Evolutionary conservation across 2,329 filamentous ascomycete species (phyloP), one percentile per base, ranked within the genome.

Genomic region (Aspergillus sp.): DNA sequence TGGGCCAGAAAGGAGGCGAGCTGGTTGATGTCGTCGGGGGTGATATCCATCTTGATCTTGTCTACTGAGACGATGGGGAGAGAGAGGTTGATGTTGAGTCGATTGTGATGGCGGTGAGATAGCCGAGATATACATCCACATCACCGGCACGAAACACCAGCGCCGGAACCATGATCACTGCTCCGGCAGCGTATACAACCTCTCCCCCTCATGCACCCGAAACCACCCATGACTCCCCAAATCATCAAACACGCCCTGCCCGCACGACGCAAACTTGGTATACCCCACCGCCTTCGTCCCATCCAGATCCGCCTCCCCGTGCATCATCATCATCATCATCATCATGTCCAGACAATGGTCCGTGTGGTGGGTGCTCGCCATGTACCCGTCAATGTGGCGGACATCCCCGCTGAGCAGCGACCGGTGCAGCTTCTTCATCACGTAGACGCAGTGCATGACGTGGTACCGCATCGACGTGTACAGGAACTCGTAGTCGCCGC

Each of bases 301-400:
- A 43, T 50, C 10, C 3, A 34, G 11, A 19, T 50, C 48, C 48
- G 0, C 16, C 38, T 10, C 1, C 6, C 5, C 32, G n/a, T n/a
- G n/a, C n/a, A n/a, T n/a, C n/a, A n/a, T n/a, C n/a, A n/a, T n/a
- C n/a, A n/a, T n/a, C n/a, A n/a, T 13, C 11, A 36, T 17, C 21
- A 50, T 29, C 48, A 50, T 44, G n/a, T 45, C 13, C n/a, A 43
- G 14, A 62, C 85, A 87, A 66, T 91, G 87, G 34, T 40, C 50
- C 32, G 52, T 45, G 25, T 55, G 52, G 11, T 41, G 19, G 14
- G 40, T 51, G 13, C 41, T 42, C 1, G 40, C 42, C 0, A 58
- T 56, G 40, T 58, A 56, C 4, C 49, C 45, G 50, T 58, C 53
- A 20, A 50, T 19, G 5, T 21, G 36, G 5, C 17, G 13, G 3